A percentile compares a stretch with the other conserved stretches of the same genome.
These are phyloP conservation scores for Hypholoma sublateritium DNA, from an alignment of 768 basidiomycete species.

Conservation along the genomic window DNA sequence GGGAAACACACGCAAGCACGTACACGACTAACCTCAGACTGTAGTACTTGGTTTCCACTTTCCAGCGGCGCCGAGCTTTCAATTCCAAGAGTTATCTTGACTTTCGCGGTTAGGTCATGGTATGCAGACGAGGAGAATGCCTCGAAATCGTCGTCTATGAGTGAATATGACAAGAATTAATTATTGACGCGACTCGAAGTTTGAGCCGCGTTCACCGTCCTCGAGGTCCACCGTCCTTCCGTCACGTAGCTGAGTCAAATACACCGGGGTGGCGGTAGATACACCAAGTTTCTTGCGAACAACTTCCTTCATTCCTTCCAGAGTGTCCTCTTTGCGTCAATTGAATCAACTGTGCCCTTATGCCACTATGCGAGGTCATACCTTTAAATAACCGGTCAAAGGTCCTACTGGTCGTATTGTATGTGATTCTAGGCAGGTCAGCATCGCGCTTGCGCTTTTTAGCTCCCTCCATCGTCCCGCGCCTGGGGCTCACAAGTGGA, in stretches of 20 bases:
- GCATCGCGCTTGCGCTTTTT: slow-evolving; percentile 44
- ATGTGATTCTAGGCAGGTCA: slow-evolving; percentile 43
- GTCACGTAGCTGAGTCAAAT: slow-evolving; percentile 53
- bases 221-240: slow-evolving; percentile 65
- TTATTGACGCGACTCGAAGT: not conserved
- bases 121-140: slow-evolving; percentile 57
- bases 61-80: not conserved
- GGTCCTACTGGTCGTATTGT: slow-evolving; percentile 38
- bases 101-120: slow-evolving; percentile 30
- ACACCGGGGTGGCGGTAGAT: slow-evolving; percentile 29
- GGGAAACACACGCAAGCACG: not conserved
- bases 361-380: slow-evolving; percentile 19
- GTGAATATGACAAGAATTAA: slow-evolving; percentile 1
- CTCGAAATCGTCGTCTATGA: slow-evolving; percentile 75
- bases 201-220: slow-evolving; percentile 51
- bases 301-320: slow-evolving; percentile 54
- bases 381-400: slow-evolving; percentile 60
- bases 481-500: slow-evolving; percentile 2
- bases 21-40: slow-evolving; percentile 4
- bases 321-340: slow-evolving; percentile 50
- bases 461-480: slow-evolving; percentile 32
- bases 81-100: slow-evolving; percentile 38
- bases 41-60: not conserved
- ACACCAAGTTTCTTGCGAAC: slow-evolving; percentile 66
- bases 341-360: not conserved